phyloP scores from a whole-genome alignment of 2,329 filamentous ascomycete genomes.

The Raffaelea arxii region DNA sequence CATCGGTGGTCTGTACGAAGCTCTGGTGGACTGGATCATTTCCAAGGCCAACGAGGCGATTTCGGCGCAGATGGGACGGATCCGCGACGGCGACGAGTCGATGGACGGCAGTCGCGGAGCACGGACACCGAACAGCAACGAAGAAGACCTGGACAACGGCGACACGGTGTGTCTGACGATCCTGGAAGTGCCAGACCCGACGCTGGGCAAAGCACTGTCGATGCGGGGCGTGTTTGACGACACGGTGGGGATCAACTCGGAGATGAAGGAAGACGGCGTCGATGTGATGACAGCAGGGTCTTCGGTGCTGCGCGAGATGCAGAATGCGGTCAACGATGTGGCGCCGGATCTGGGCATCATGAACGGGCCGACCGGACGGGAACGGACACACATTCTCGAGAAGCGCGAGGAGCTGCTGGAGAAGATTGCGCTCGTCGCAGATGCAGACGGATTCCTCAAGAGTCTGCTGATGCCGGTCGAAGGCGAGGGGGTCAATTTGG shows the following conservation, averaged over 20 bases:
- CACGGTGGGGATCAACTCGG: constrained; percentile 80
- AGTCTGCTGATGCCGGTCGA: constrained; percentile 70
- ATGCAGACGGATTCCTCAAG: constrained; percentile 74
- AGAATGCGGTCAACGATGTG: constrained; percentile 65
- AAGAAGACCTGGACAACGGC: constrained; percentile 60
- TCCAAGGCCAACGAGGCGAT: constrained; percentile 82
- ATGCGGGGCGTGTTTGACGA: constrained; percentile 92
- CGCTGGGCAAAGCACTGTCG: constrained; percentile 76
- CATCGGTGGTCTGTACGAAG: constrained; percentile 83
- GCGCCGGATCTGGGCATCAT: constrained; percentile 71
- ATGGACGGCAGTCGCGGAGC: constrained; percentile 49
- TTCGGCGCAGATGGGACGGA: constrained; percentile 58
- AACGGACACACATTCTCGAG: constrained; percentile 70
- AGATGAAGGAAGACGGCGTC: constrained; percentile 95
- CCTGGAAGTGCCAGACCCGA: constrained; percentile 71
- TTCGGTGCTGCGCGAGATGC: constrained; percentile 81
- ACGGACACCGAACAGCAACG: constrained; percentile 56
- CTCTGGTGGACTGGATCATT: constrained; percentile 91
- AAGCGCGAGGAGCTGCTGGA: constrained; percentile 76
- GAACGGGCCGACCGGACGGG: constrained; percentile 55
- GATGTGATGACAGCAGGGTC: constrained; percentile 64
- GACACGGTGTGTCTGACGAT: constrained; percentile 87
- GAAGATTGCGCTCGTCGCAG: constrained; percentile 72
- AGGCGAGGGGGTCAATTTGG: constrained; percentile 71
- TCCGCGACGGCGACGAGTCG: constrained; percentile 57